A percentile compares a stretch with the other conserved stretches of the same genome.
Conservation (phyloP, 768 basidiomycete genomes). For the Hortiboletus flavorubellus region DNA sequence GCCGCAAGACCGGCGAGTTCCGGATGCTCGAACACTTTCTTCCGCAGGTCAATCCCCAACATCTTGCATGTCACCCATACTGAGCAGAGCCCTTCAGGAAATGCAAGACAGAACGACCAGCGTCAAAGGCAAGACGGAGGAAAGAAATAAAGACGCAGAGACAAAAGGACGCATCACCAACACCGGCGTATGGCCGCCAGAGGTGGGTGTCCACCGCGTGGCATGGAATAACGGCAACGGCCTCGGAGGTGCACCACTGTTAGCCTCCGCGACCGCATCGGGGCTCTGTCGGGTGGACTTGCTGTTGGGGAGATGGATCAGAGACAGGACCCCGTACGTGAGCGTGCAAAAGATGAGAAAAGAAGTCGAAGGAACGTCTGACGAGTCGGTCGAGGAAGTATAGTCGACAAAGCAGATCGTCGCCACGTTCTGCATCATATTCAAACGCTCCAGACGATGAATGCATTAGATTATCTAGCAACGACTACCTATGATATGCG, state of each 20-base stretch:
- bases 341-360: slow-evolving; percentile 58
- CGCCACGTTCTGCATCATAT: not conserved
- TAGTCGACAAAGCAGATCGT: not conserved
- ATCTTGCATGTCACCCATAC: not conserved
- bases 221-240: slow-evolving; percentile 81
- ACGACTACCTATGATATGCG: not conserved
- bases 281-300: slow-evolving; percentile 87
- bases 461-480: not conserved
- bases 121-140: slow-evolving; percentile 33
- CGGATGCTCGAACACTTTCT: slow-evolving; percentile 87
- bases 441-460: no score
- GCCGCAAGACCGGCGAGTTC: slow-evolving; percentile 66
- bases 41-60: slow-evolving; percentile 51
- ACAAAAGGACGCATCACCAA: slow-evolving; percentile 28
- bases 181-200: slow-evolving; percentile 74
- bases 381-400: slow-evolving; percentile 31
- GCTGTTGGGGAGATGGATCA: slow-evolving; percentile 71
- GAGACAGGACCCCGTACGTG: slow-evolving; percentile 62
- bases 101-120: slow-evolving; percentile 36
- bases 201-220: slow-evolving; percentile 75
- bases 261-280: slow-evolving; percentile 79
- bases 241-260: slow-evolving; percentile 49
- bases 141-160: slow-evolving; percentile 21
- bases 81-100: slow-evolving; percentile 37
- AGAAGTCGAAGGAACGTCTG: slow-evolving; percentile 46